A percentile compares a stretch with the other conserved stretches of the same genome.
Conservation (phyloP, 108 stramenopile genomes). For the Cyclostephanos invisitatus region DNA sequence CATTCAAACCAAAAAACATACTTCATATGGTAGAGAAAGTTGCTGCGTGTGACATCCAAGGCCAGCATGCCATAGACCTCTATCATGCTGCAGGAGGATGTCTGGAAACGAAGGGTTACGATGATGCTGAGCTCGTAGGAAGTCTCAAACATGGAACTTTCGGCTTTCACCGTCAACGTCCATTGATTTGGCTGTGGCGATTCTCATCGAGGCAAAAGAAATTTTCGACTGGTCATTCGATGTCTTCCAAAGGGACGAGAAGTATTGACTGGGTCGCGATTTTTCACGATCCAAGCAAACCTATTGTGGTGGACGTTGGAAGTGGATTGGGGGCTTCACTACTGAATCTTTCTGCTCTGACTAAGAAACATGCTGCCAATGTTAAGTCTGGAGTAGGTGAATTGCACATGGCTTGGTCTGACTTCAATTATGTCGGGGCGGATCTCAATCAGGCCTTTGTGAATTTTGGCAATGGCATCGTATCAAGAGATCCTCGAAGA, state of each 20-base stretch:
- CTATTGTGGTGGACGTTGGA: slow-evolving; percentile 46
- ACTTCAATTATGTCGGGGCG: slow-evolving; percentile 42
- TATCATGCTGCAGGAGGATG: slow-evolving; percentile 36
- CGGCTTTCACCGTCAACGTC: slow-evolving; percentile 22
- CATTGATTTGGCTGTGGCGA: slow-evolving; percentile 46
- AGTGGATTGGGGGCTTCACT: slow-evolving; percentile 47
- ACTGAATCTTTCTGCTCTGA: slow-evolving; percentile 27
- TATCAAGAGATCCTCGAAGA: slow-evolving; percentile 26
- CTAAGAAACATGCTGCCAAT: background rate
- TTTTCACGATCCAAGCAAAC: slow-evolving; percentile 36
- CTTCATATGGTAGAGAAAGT: slow-evolving; percentile 52
- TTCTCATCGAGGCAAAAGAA: slow-evolving; percentile 44
- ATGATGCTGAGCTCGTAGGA: slow-evolving; percentile 20
- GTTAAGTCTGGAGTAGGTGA: background rate
- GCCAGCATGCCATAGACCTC: slow-evolving; percentile 21
- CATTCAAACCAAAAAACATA: slow-evolving; percentile 33
- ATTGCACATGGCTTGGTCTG: slow-evolving; percentile 30
- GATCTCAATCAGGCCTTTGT: slow-evolving; percentile 41
- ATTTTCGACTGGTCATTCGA: background rate
- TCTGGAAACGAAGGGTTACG: slow-evolving; percentile 32
- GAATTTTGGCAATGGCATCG: slow-evolving; percentile 40
- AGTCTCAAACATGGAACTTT: slow-evolving; percentile 36
- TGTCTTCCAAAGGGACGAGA: background rate
- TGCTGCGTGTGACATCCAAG: slow-evolving; percentile 37
- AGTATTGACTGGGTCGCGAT: slow-evolving; percentile 29